Conservation (phyloP, 371 early-diverging fungal genomes). For the Mucor piriformis region DNA sequence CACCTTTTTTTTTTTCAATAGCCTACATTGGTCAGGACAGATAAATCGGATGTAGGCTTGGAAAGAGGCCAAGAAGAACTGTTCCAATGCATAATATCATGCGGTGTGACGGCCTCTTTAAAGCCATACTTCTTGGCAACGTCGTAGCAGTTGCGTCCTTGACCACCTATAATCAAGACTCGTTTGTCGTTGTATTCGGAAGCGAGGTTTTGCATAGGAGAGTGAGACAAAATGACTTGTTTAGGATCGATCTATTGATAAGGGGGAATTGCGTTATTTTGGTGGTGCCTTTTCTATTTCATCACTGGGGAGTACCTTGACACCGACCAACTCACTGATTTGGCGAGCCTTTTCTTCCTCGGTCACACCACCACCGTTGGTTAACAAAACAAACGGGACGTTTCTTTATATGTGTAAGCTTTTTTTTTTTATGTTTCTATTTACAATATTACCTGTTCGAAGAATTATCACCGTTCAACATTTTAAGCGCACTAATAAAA, state of each 20-base stretch:
- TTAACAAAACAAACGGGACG: constrained; percentile 80
- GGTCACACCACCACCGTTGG: constrained; percentile 88
- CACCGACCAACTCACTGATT: constrained; percentile 63
- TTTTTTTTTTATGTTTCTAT: not conserved
- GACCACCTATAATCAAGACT: constrained; percentile 77
- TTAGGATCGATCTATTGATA: constrained; percentile 56
- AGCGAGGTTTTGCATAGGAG: constrained; percentile 76
- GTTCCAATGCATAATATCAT: constrained; percentile 75
- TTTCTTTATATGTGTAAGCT: constrained; percentile 29
- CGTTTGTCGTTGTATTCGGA: constrained; percentile 56
- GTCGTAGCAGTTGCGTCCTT: constrained; percentile 59
- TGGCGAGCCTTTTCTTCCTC: constrained; percentile 76
- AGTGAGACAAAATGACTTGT: constrained; percentile 85
- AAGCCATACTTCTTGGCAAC: constrained; percentile 81
- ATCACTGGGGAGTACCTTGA: constrained; percentile 44
- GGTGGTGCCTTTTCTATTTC: not conserved
- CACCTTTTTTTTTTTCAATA: too few species aligned
- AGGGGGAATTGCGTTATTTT: not conserved
- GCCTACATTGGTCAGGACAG: constrained; percentile 20
- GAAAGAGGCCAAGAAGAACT: constrained; percentile 78
- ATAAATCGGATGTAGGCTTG: constrained; percentile 19
- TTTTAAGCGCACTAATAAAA: constrained; percentile 50
- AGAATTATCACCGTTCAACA: constrained; percentile 64
- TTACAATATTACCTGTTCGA: constrained; percentile 44
- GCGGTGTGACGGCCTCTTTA: constrained; percentile 71